Evolutionary conservation across 805 yeast genomes (phyloP), one percentile per base, ranked within the genome.

Genomic region (Suhomyces sp.): DNA sequence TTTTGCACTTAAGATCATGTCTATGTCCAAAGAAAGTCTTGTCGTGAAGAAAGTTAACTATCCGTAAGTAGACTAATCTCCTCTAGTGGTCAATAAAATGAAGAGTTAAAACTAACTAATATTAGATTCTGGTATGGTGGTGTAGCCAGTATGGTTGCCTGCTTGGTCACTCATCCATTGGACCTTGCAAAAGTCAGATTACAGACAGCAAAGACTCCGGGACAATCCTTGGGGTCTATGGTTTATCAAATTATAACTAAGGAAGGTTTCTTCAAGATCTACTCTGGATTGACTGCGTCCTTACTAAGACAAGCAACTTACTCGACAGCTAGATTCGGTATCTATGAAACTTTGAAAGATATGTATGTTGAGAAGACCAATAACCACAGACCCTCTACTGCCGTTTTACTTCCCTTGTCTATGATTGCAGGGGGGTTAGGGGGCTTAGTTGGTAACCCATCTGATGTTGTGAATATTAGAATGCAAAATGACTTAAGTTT

Each of bases 381-480:
- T 7, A 73, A 71, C 19, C 68, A 68, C 49, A 72, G 76, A 26
- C 87, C 87, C 5, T 78, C 85, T 5, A 83, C 89, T 51, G 64
- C 77, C 6, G 77, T 81, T 15, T 74, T 90, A 50, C 72, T 90
- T 51, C 90, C 93, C 8, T 78, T 85, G 70, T 88, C 96, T 4
- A 88, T 90, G 94, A 57, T 87, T n/a, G 83, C 92, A 10, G 96
- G 97, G 50, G 88, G 86, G 26, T 69, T 84, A 53, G 97, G 97
- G 55, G 96, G 96, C 8, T 70, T 89, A 22, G 87, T 88, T 2
- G 97, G 97, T 22, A 90, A 90, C 64, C 96, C 96, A 3, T 84
- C 94, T 1, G 97, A 90, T 65, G 87, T 90, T 12, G 90, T 88
- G 38, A 90, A 90, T 60, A 88, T 90, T 57, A 81, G 96, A 70